Base-by-base conservation (phyloP, 345 rosid species). In the Acer saccharum region DNA sequence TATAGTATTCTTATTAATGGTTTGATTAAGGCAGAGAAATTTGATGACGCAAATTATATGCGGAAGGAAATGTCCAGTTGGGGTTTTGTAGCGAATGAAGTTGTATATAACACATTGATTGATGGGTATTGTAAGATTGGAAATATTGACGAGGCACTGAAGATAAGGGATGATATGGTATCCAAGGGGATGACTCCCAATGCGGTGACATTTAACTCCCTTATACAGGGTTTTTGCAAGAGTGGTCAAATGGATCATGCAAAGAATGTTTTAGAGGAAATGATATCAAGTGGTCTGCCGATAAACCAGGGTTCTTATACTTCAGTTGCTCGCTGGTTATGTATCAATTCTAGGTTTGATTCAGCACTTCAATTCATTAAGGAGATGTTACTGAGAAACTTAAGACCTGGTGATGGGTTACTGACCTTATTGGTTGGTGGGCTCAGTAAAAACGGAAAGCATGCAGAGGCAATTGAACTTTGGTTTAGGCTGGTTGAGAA, bases 1-100 rank as follows among this genome's bases (percentile, higher is more conserved):
- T 92, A 89, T 50, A 86, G 93, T 80, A 80, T 88, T 81, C 90
- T 94, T 67, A 77, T 94, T 75, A 89, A 92, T 78, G 87, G 95
- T 75, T 86, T 89, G 77, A 87, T 85, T 48, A 94, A 88, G 78
- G 76, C 81, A 23, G 89, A 84, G 81, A 92, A 84, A 82, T 82
- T 90, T 81, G 89, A 84, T 82, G 92, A 87, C 48, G 94, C 94
- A 32, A 86, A 83, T 71, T 74, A 55, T 68, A 75, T 90, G 68
- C 52, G 87, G 77, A 85, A 83, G 79, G 98, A 94, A 86, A 89
- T 91, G 86, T 76, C 85, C 27, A 81, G 78, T 68, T 84, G 71
- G 73, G 93, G 94, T 46, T 79, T 89, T 80, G 73, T 77, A 73
- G 90, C 90, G 8, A 94, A 90, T 81, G 87, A 84, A 65, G 79